These are phyloP conservation scores for Acidiella bohemica DNA, from an alignment of 495 filamentous ascomycete genomes.

Conservation along the genomic window DNA sequence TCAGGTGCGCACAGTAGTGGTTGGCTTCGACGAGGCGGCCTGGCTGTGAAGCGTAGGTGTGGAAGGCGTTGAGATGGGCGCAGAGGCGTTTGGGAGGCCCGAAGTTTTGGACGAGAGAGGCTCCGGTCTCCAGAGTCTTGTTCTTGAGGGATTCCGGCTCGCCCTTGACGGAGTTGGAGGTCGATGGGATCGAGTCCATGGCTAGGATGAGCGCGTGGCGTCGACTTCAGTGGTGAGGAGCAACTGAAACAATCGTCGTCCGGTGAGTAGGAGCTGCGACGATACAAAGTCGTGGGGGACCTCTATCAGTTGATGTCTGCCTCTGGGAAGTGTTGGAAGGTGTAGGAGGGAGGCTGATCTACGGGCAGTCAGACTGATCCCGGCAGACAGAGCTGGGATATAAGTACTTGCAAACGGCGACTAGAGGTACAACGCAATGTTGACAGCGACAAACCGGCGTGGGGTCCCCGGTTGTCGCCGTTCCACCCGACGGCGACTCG, in stretches of 20 bases:
- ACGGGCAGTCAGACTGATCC: too few species aligned
- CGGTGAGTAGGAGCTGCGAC: too few species aligned
- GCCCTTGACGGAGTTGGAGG: slow-evolving; percentile 34
- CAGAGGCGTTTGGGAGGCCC: slow-evolving; percentile 63
- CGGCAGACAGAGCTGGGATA: too few species aligned
- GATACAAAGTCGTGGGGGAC: too few species aligned
- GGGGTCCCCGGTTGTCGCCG: too few species aligned
- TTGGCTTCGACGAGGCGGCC: slow-evolving; percentile 59
- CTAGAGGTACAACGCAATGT: too few species aligned
- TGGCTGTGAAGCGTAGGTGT: slow-evolving; percentile 60
- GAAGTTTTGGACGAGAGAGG: slow-evolving; percentile 50
- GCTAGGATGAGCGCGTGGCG: neutral
- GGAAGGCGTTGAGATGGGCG: slow-evolving; percentile 76
- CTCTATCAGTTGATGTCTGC: too few species aligned
- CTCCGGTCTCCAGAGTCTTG: slow-evolving; percentile 51
- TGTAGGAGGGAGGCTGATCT: too few species aligned
- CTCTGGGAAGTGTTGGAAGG: too few species aligned
- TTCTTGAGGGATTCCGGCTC: slow-evolving; percentile 41
- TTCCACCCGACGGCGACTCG: too few species aligned
- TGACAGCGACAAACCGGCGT: too few species aligned
- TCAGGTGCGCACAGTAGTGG: slow-evolving; percentile 75
- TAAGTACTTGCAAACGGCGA: too few species aligned
- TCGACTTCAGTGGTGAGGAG: neutral
- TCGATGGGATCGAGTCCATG: slow-evolving; percentile 6
- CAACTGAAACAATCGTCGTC: neutral